Conservation (phyloP, 2,329 filamentous ascomycete genomes). For the Septoria petroselini region DNA sequence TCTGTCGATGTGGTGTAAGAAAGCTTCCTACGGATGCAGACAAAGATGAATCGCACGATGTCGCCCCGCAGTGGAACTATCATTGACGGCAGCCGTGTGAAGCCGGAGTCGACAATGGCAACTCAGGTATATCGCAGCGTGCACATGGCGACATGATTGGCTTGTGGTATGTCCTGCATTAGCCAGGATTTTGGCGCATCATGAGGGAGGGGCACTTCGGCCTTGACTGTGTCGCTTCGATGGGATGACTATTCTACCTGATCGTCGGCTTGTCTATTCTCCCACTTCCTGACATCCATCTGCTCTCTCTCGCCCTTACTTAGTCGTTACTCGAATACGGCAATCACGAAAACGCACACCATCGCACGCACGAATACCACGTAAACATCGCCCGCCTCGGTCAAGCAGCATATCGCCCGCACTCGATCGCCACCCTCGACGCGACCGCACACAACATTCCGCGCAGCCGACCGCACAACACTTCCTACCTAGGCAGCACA, state of each 20-base stretch:
- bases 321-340: too few species aligned
- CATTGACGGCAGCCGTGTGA: too few species aligned
- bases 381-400: not conserved
- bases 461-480: constrained; percentile 7
- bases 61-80: too few species aligned
- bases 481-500: not conserved
- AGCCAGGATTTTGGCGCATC: not conserved
- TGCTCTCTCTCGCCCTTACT: too few species aligned
- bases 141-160: not conserved
- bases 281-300: too few species aligned
- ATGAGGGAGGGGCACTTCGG: not conserved
- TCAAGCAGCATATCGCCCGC: not conserved
- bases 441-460: constrained; percentile 1
- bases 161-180: not conserved
- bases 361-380: not conserved
- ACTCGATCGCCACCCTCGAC: not conserved
- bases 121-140: not conserved
- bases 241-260: not conserved
- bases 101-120: not conserved
- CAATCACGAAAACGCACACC: too few species aligned
- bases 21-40: not conserved
- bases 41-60: not conserved
- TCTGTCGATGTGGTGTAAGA: not conserved
- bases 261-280: too few species aligned
- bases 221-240: not conserved